Conservation (phyloP, 148 eudicot species). For the Rhododendron griersonianum region DNA sequence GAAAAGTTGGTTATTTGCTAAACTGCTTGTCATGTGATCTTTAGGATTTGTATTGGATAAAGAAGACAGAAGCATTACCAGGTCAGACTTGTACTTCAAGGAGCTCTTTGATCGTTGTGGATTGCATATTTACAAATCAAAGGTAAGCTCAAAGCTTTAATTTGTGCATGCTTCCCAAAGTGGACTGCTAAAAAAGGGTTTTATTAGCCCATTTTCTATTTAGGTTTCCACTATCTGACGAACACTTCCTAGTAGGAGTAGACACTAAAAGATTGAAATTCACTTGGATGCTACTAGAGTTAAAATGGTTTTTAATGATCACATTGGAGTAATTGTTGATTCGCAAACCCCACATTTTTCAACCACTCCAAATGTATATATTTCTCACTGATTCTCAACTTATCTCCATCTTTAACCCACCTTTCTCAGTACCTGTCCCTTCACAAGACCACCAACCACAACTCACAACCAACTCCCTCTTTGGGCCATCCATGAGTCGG, state of each 20-base stretch:
- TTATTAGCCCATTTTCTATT: neutral
- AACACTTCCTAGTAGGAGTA: neutral
- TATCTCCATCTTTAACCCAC: neutral
- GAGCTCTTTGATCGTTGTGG: slow-evolving; percentile 78
- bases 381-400: neutral
- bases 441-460: neutral
- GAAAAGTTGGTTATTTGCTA: slow-evolving; percentile 1
- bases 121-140: slow-evolving; percentile 61
- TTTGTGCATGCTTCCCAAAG: neutral
- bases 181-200: neutral
- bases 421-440: neutral
- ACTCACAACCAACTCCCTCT: neutral
- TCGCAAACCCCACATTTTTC: neutral
- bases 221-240: neutral
- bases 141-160: slow-evolving; percentile 41
- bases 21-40: slow-evolving; percentile 4
- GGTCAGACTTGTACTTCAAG: slow-evolving; percentile 82
- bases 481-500: neutral
- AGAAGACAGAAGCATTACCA: slow-evolving; percentile 79
- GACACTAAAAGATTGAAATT: neutral
- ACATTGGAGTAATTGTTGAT: neutral
- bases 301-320: neutral
- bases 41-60: slow-evolving; percentile 91
- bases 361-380: neutral
- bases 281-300: neutral